These are phyloP conservation scores for Microdochium bolleyi DNA, from an alignment of 2,329 filamentous ascomycete genomes.

Conservation along the genomic window DNA sequence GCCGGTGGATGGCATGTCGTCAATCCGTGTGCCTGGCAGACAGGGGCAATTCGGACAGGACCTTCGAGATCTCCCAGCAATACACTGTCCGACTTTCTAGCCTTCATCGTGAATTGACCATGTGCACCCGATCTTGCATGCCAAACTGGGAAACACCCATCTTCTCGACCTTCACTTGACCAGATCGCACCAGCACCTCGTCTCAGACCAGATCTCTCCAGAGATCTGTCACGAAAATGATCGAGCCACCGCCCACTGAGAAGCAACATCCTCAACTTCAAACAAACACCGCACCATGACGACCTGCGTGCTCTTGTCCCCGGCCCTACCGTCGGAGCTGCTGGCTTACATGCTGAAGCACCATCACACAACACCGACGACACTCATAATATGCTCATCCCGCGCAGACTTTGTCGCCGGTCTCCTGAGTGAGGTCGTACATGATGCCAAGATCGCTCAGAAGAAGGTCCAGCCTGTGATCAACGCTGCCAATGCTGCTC, in stretches of 20 bases:
- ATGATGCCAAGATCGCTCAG: constrained; percentile 1
- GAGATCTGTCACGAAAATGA: neutral
- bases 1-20: neutral
- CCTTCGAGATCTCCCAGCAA: neutral
- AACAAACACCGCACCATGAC: neutral
- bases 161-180: too few species aligned
- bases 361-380: constrained; percentile 47
- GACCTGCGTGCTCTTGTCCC: constrained; percentile 33
- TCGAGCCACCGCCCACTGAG: neutral
- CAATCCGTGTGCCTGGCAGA: neutral
- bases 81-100: neutral
- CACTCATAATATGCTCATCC: constrained; percentile 63
- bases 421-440: constrained; percentile 39
- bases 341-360: constrained; percentile 53
- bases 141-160: too few species aligned
- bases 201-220: neutral
- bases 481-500: too few species aligned
- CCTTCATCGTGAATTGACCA: neutral
- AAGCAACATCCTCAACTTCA: neutral
- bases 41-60: neutral
- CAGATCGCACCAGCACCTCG: neutral
- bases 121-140: too few species aligned
- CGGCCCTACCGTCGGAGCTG: constrained; percentile 50
- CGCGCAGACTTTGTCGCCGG: constrained; percentile 56
- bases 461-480: too few species aligned